These are phyloP conservation scores for Neurospora sp. DNA, from an alignment of 495 filamentous ascomycete species.

Conservation along the genomic window DNA sequence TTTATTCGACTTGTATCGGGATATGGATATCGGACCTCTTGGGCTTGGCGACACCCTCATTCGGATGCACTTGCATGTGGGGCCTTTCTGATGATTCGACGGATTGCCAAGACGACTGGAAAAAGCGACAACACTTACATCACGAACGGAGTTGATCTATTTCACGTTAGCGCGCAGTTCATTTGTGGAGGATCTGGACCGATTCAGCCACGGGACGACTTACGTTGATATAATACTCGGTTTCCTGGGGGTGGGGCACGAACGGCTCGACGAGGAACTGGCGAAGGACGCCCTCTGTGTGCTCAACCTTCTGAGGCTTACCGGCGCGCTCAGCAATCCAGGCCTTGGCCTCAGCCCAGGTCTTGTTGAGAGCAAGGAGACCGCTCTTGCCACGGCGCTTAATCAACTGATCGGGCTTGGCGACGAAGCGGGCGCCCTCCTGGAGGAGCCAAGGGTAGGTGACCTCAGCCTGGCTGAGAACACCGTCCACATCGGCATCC, in stretches of 20 bases:
- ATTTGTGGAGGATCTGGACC: constrained; percentile 58
- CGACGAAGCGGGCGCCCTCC: constrained; percentile 81
- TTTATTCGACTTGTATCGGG: neutral
- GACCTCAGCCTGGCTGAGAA: constrained; percentile 91
- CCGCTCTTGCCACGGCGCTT: constrained; percentile 99
- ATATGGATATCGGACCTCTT: neutral
- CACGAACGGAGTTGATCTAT: constrained; percentile 29
- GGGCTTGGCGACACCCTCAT: neutral
- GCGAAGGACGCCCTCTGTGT: constrained; percentile 75
- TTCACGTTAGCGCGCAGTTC: constrained; percentile 32
- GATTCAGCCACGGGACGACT: constrained; percentile 52
- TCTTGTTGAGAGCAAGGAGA: constrained; percentile 92
- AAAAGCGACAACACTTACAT: constrained; percentile 22
- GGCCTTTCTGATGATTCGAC: constrained; percentile 2
- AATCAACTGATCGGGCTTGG: constrained; percentile 99
- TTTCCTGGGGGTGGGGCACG: constrained; percentile 83
- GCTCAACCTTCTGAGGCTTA: constrained; percentile 89
- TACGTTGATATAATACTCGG: constrained; percentile 95
- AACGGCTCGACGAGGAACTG: constrained; percentile 98
- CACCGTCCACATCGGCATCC: constrained; percentile 65
- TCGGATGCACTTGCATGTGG: constrained; percentile 14
- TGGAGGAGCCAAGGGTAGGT: constrained; percentile 90
- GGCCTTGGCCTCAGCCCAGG: constrained; percentile 80
- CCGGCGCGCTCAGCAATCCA: constrained; percentile 90
- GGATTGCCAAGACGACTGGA: constrained; percentile 11